A percentile compares a stretch with the other conserved stretches of the same genome.
Conservation (phyloP, 345 rosid species). For the Abelmoschus esculentus region DNA sequence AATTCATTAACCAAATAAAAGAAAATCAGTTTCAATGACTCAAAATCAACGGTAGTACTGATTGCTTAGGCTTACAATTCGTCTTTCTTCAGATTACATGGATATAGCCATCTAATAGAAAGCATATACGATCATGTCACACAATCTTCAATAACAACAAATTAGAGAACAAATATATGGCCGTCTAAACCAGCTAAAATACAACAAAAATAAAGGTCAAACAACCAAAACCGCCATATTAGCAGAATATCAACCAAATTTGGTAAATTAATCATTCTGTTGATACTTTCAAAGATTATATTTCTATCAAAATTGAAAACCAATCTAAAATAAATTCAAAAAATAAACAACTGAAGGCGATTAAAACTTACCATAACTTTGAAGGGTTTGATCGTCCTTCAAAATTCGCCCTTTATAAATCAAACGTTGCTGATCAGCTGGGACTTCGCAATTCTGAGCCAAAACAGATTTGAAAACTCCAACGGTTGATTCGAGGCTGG, state of each 20-base stretch:
- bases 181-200: neutral
- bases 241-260: neutral
- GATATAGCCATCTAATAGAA: neutral
- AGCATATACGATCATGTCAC: neutral
- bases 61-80: neutral
- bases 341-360: neutral
- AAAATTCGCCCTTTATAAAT: conserved; percentile 83
- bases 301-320: neutral
- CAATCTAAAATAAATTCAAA: neutral
- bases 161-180: neutral
- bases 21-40: neutral
- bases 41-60: neutral
- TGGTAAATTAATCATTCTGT: neutral
- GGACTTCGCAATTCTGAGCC: conserved; percentile 62
- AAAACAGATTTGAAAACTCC: conserved; percentile 47
- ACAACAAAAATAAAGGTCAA: neutral
- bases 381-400: conserved; percentile 71
- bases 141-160: neutral
- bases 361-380: conserved; percentile 47
- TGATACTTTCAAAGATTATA: neutral
- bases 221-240: neutral
- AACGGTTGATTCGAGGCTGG: conserved; percentile 47
- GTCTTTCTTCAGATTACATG: neutral
- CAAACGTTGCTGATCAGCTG: conserved; percentile 71
- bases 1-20: neutral